phyloP scores from a whole-genome alignment of 2,329 filamentous ascomycete species.

The Phaeomoniella chlamydospora region DNA sequence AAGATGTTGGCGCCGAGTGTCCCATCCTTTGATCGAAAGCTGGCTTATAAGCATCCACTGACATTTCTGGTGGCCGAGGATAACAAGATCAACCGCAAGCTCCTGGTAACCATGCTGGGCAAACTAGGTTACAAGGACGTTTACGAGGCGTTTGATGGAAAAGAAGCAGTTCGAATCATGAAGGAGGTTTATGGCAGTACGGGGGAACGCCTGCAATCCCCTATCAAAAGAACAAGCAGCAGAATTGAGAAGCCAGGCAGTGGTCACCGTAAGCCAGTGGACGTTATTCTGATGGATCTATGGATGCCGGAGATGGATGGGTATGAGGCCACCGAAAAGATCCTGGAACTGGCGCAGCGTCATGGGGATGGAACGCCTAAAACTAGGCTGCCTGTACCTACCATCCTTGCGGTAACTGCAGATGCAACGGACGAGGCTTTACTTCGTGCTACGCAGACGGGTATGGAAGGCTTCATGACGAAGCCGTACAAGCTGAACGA shows the following conservation, averaged over 20 bases:
- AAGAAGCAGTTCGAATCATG: constrained; percentile 51
- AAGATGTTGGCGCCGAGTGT: constrained; percentile 11
- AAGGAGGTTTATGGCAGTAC: constrained; percentile 21
- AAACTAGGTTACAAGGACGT: constrained; percentile 53
- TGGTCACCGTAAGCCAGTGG: constrained; percentile 27
- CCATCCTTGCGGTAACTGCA: constrained; percentile 49
- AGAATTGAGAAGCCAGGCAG: neutral
- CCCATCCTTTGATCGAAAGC: constrained; percentile 31
- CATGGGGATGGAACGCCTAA: neutral
- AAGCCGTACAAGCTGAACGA: constrained; percentile 53
- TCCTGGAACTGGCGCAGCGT: constrained; percentile 24
- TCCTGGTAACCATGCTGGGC: constrained; percentile 50
- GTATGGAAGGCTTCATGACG: constrained; percentile 55
- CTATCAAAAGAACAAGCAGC: constrained; percentile 1
- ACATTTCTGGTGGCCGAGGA: constrained; percentile 59
- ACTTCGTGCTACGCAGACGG: constrained; percentile 43
- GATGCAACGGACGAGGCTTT: constrained; percentile 52
- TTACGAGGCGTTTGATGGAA: constrained; percentile 52
- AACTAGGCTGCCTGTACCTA: constrained; percentile 20
- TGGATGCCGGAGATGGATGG: constrained; percentile 67
- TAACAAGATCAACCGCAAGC: constrained; percentile 56
- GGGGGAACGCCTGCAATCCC: constrained; percentile 1
- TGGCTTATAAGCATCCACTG: constrained; percentile 46
- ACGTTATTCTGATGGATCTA: constrained; percentile 58
- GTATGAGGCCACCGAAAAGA: constrained; percentile 51